Conservation (phyloP, 176 grass and related monocot genomes). For the Carex kokanica region DNA sequence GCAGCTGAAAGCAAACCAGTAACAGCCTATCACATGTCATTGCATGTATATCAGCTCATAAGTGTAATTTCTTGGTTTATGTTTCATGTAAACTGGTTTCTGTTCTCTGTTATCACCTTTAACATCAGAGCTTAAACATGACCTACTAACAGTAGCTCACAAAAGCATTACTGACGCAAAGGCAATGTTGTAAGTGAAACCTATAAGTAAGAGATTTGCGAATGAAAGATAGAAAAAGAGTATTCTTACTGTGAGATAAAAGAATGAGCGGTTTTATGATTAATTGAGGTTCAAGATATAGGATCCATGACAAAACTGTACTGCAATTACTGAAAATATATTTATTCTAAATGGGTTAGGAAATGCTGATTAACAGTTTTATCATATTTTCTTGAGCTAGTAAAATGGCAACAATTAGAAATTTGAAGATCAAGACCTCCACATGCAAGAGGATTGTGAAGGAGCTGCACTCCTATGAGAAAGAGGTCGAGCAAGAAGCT, state of each 20-base stretch:
- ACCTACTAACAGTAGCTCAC: neutral
- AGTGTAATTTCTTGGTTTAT: neutral
- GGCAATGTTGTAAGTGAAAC: neutral
- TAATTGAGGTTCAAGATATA: neutral
- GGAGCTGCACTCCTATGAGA: constrained; percentile 79
- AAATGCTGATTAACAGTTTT: constrained; percentile 1
- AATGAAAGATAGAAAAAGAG: neutral
- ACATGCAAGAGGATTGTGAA: constrained; percentile 85
- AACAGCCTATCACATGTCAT: neutral
- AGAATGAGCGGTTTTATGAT: neutral
- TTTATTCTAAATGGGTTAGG: neutral
- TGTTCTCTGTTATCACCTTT: neutral
- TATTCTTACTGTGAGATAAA: neutral
- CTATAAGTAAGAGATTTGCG: neutral
- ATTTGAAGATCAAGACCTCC: constrained; percentile 77
- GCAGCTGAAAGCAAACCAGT: neutral
- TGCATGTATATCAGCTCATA: neutral
- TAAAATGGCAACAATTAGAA: constrained; percentile 68
- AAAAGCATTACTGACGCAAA: too few species aligned
- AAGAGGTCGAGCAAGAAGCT: constrained; percentile 76
- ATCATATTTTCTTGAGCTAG: neutral
- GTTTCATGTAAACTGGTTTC: neutral
- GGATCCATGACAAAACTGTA: neutral
- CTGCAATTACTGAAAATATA: neutral
- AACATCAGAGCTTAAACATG: neutral